Conservation (phyloP, 2,329 filamentous ascomycete species). For the Trichoderma gracile region DNA sequence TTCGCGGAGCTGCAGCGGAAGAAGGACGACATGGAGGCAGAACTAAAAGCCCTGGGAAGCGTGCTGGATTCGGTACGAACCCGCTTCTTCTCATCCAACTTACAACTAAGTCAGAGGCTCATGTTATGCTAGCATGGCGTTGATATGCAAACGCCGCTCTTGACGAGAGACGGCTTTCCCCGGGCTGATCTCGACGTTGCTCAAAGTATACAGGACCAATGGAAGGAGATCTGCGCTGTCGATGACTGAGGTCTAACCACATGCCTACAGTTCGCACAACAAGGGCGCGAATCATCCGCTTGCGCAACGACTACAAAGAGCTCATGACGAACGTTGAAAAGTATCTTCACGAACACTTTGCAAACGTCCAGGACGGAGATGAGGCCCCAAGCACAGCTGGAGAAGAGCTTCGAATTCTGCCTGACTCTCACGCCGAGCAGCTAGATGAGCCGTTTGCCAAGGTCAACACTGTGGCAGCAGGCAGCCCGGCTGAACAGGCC, state of each 20-base stretch:
- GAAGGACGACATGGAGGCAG: conserved; percentile 82
- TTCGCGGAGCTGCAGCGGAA: conserved; percentile 78
- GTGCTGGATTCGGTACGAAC: conserved; percentile 81
- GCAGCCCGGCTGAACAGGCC: conserved; percentile 79
- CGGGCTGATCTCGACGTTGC: conserved; percentile 92
- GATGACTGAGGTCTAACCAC: neutral
- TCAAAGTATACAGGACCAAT: conserved; percentile 65
- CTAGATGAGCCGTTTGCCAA: conserved; percentile 68
- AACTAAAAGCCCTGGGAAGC: conserved; percentile 79
- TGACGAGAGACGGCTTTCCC: conserved; percentile 88
- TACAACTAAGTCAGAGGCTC: neutral
- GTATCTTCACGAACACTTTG: conserved; percentile 86
- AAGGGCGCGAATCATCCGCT: conserved; percentile 79
- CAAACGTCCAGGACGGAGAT: conserved; percentile 60
- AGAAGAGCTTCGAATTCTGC: conserved; percentile 36
- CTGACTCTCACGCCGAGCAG: conserved; percentile 35
- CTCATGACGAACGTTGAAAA: conserved; percentile 83
- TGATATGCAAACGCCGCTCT: conserved; percentile 84
- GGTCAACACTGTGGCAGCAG: conserved; percentile 77
- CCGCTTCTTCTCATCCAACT: neutral
- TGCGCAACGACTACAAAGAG: conserved; percentile 91
- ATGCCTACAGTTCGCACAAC: conserved; percentile 78
- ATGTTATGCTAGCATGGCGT: conserved; percentile 71
- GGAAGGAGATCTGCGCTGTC: neutral
- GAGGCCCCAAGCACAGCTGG: conserved; percentile 31